Percentiles rank a stretch among this genome's conserved stretches.
Conservation (phyloP, 2,329 filamentous ascomycete species). For the Geosmithia morbida region DNA sequence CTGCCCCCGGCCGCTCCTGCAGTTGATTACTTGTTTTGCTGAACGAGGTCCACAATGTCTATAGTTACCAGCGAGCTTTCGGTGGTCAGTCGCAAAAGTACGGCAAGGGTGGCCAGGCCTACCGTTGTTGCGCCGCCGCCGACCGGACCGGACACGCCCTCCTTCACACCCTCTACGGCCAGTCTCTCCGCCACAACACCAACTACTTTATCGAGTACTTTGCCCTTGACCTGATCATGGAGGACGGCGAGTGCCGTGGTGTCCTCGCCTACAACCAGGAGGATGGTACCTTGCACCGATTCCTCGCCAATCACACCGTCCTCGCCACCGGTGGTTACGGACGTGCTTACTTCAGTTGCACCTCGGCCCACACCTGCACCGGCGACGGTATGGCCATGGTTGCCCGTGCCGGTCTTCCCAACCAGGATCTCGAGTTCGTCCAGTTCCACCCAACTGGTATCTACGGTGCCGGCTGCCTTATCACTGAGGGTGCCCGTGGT, state of each 20-base stretch:
- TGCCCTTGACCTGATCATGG: slow-evolving; percentile 92
- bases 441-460: slow-evolving; percentile 99
- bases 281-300: slow-evolving; percentile 92
- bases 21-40: slow-evolving; percentile 1
- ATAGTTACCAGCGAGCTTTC: slow-evolving; percentile 89
- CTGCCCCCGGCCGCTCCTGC: not conserved
- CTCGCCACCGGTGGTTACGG: slow-evolving; percentile 95
- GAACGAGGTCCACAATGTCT: slow-evolving; percentile 1
- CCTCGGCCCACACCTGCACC: slow-evolving; percentile 94
- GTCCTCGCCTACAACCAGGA: slow-evolving; percentile 97
- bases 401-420: slow-evolving; percentile 88
- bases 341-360: slow-evolving; percentile 96
- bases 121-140: slow-evolving; percentile 90
- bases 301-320: slow-evolving; percentile 93
- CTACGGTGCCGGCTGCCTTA: slow-evolving; percentile 94
- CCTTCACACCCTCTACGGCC: slow-evolving; percentile 95
- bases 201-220: slow-evolving; percentile 99
- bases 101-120: slow-evolving; percentile 95
- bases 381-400: slow-evolving; percentile 99
- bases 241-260: slow-evolving; percentile 92
- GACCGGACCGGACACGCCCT: slow-evolving; percentile 96
- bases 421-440: slow-evolving; percentile 98
- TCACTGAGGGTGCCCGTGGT: slow-evolving; percentile 94
- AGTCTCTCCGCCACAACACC: slow-evolving; percentile 93
- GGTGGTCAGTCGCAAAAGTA: slow-evolving; percentile 93